These are phyloP conservation scores for Omphalea diandra DNA, from an alignment of 441 rosid genomes.

Conservation along the genomic window DNA sequence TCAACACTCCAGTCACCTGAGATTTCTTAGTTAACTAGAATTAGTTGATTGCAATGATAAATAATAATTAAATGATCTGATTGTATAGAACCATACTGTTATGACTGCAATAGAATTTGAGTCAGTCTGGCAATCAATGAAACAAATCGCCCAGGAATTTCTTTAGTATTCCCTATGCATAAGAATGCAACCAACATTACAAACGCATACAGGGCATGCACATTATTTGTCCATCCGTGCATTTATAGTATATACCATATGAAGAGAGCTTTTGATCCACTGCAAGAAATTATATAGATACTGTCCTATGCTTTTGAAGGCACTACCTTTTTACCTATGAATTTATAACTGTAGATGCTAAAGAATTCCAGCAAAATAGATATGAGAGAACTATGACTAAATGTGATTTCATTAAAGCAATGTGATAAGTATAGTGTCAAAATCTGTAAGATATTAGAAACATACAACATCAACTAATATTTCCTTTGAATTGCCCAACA, in stretches of 20 bases:
- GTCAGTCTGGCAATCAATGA: too few species aligned
- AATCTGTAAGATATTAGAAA: conserved; percentile 16
- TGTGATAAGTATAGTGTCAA: not conserved
- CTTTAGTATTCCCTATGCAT: not conserved
- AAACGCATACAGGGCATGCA: not conserved
- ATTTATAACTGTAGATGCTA: not conserved
- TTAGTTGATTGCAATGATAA: too few species aligned
- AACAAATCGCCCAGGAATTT: too few species aligned
- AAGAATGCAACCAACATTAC: not conserved
- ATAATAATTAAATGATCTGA: too few species aligned
- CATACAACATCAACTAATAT: not conserved
- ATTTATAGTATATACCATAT: not conserved
- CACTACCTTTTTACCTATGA: not conserved
- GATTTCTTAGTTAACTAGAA: too few species aligned
- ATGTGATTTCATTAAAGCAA: conserved; percentile 5
- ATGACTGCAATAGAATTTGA: too few species aligned
- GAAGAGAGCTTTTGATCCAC: not conserved
- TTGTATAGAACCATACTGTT: too few species aligned
- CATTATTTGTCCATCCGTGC: not conserved
- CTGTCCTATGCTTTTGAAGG: not conserved
- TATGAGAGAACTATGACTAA: not conserved
- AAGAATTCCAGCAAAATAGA: not conserved
- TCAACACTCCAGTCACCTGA: too few species aligned
- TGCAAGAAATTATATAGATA: not conserved
- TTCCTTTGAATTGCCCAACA: conserved; percentile 11